Evolutionary conservation across 139 green algal species (phyloP), one percentile per base, ranked within the genome.

Genomic region (Axilococcus clingmanii): DNA sequence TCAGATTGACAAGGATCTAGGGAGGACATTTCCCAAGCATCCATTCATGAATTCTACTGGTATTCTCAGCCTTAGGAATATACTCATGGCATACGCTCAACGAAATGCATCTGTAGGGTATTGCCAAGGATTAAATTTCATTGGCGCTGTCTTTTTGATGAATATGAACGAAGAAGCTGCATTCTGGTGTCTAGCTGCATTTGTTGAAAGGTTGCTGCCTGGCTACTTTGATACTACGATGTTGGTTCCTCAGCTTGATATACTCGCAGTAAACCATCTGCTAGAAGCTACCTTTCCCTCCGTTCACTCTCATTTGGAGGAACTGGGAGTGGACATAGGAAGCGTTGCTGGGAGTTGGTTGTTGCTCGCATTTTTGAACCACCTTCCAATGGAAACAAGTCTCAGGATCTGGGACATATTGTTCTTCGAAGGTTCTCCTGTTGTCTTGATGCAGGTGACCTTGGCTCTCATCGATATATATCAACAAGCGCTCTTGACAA

Each of bases 81-180:
- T 94, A 27, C 60, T 95, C 51, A 63, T 61, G 2, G 80, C 82
- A 16, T 95, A 84, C 60, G 55, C 79, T 8, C 56, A 71, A 14
- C 69, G 81, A 55, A 89, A 88, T 57, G 56, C 74, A 1, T 17
- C 45, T 14, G 75, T 92, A 15, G 85, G 85, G 12, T 94, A 94
- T 67, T 92, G 81, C 61, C 73, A 78, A 68, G 84, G 85, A 30
- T 81, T 95, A 62, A 94, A 95, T 65, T 94, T 94, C 50, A 46
- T 94, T 24, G 87, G 71, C 1, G 86, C 75, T 3, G 55, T 65
- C 36, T 71, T 96, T 72, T 57, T 88, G 52, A 59, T 95, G 35
- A n/a, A 43, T 7, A 43, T 94, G 69, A 48, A 72, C 2, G 84
- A 94, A 65, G 85, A 94, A 72, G 81, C 87, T 25, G 79, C 88